Evolutionary conservation across 73 alveolate genomes (phyloP).

Genomic region (Blepharisma stoltei): DNA sequence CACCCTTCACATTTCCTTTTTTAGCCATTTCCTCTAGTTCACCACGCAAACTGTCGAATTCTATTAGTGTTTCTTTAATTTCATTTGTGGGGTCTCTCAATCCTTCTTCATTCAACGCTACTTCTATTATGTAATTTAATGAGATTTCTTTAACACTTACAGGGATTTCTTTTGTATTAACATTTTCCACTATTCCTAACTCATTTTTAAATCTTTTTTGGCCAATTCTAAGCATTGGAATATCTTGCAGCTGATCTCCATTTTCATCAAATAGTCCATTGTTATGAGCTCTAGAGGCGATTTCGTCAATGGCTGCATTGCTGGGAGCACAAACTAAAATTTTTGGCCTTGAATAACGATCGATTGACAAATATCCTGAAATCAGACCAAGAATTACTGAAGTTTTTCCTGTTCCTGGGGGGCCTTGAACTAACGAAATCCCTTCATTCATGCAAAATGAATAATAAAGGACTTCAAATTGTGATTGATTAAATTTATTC

Average conservation of each 20-base stretch:
- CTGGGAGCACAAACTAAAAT: conserved; percentile 83
- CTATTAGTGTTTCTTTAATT: not conserved
- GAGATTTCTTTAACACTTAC: not conserved
- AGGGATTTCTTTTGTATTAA: conserved; percentile 3
- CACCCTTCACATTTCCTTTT: too few relatives aligned
- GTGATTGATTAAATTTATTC: not conserved
- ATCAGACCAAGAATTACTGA: not conserved
- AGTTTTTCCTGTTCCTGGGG: conserved; percentile 37
- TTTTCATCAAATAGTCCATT: conserved; percentile 51
- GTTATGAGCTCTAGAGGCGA: conserved; percentile 45
- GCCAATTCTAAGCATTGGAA: conserved; percentile 51
- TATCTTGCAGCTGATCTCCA: conserved; percentile 35
- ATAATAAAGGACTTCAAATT: not conserved
- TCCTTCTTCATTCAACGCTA: not conserved
- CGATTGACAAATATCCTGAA: conserved; percentile 29
- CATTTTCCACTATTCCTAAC: not conserved
- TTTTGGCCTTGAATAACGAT: not conserved
- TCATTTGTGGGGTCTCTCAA: not conserved
- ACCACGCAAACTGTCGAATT: not conserved
- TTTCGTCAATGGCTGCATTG: conserved; percentile 84
- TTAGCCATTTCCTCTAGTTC: too few relatives aligned
- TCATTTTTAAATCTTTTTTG: not conserved
- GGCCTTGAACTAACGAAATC: conserved; percentile 20
- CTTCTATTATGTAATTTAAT: not conserved
- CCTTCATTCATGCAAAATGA: not conserved